A percentile compares a stretch with the other conserved stretches of the same genome.
Evolutionary conservation across 345 rosid genomes (phyloP).

Genomic region (Hevea brasiliensis): DNA sequence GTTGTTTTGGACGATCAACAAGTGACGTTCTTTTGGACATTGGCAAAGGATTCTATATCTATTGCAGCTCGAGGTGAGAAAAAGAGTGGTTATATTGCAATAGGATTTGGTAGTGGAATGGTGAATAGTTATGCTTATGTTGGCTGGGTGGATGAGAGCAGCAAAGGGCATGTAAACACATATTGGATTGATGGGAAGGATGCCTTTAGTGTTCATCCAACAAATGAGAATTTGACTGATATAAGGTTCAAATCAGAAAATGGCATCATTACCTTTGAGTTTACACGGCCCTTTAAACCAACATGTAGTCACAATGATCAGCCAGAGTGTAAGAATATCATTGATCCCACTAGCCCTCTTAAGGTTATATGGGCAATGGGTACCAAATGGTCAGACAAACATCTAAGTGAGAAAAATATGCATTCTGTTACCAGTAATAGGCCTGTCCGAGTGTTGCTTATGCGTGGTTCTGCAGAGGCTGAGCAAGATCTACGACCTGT

Average conservation of each 20-base stretch:
- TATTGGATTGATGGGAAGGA: conserved; percentile 90
- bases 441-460: conserved; percentile 71
- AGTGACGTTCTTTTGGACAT: conserved; percentile 90
- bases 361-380: conserved; percentile 97
- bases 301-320: conserved; percentile 47
- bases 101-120: conserved; percentile 86
- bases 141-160: conserved; percentile 77
- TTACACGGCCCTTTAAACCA: conserved; percentile 70
- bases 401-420: conserved; percentile 82
- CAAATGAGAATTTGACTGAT: conserved; percentile 73
- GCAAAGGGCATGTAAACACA: conserved; percentile 72
- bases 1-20: conserved; percentile 92
- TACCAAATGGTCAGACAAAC: conserved; percentile 71
- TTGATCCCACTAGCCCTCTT: conserved; percentile 92
- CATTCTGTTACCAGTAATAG: conserved; percentile 87
- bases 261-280: conserved; percentile 91
- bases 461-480: conserved; percentile 87
- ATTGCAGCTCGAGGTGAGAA: conserved; percentile 91
- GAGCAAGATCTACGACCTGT: conserved; percentile 92
- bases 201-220: conserved; percentile 65
- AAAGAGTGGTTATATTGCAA: conserved; percentile 89
- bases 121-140: conserved; percentile 80
- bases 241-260: conserved; percentile 88
- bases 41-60: conserved; percentile 65
- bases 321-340: conserved; percentile 73